Conservation (phyloP, 768 basidiomycete species). For the Crassisporium funariophilum region DNA sequence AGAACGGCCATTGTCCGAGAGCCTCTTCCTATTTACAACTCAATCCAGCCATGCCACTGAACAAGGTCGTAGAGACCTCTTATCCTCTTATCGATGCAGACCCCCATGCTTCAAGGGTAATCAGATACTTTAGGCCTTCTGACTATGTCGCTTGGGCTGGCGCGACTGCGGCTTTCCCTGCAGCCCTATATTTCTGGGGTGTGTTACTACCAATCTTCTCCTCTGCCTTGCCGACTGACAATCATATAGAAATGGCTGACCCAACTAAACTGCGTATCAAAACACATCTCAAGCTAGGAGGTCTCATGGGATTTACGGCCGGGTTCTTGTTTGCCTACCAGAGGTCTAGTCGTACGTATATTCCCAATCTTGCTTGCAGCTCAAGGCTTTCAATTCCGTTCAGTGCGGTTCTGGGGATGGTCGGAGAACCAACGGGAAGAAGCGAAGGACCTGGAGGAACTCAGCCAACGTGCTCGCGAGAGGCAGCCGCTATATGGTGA, state of each 20-base stretch:
- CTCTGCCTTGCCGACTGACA: constrained; percentile 12
- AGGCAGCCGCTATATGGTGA: constrained; percentile 89
- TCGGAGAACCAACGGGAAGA: constrained; percentile 85
- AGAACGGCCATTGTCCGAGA: constrained; percentile 31
- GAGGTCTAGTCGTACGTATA: constrained; percentile 75
- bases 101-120: constrained; percentile 84
- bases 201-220: constrained; percentile 27
- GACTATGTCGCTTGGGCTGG: constrained; percentile 88
- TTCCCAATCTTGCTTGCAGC: constrained; percentile 5
- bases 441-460: constrained; percentile 73
- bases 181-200: constrained; percentile 84
- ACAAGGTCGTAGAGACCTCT: constrained; percentile 55
- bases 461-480: constrained; percentile 69
- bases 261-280: constrained; percentile 39
- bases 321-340: constrained; percentile 96
- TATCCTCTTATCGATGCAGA: constrained; percentile 95
- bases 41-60: constrained; percentile 45
- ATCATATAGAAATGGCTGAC: constrained; percentile 50
- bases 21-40: constrained; percentile 7
- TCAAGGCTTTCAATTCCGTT: constrained; percentile 8
- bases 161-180: constrained; percentile 79
- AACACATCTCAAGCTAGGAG: constrained; percentile 53
- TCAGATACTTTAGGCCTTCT: constrained; percentile 84
- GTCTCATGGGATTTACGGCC: constrained; percentile 81
- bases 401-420: constrained; percentile 97